These are phyloP conservation scores for Calocera viscosa DNA, from an alignment of 768 basidiomycete species.

Conservation along the genomic window DNA sequence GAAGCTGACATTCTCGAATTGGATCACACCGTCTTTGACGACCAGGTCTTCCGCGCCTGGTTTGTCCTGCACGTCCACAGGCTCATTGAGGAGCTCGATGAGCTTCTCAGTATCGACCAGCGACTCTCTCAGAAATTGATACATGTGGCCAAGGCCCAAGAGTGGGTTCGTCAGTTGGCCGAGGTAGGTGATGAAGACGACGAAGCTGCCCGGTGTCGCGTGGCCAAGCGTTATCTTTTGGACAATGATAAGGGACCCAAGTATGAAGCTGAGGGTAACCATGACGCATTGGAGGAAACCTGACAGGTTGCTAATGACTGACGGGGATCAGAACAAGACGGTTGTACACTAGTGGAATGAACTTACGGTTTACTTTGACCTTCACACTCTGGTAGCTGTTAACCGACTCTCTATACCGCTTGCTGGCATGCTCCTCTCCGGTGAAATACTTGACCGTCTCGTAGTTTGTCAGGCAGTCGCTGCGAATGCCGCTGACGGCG, in stretches of 20 bases:
- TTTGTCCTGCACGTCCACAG: slow-evolving; percentile 71
- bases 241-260: slow-evolving; percentile 72
- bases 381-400: slow-evolving; percentile 54
- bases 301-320: too few relatives aligned
- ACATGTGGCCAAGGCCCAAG: slow-evolving; percentile 64
- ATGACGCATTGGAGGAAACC: slow-evolving; percentile 73
- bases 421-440: slow-evolving; percentile 65
- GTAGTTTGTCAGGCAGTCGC: slow-evolving; percentile 48
- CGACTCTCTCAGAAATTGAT: slow-evolving; percentile 61
- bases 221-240: slow-evolving; percentile 45
- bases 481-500: slow-evolving; percentile 70
- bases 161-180: slow-evolving; percentile 60
- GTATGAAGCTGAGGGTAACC: slow-evolving; percentile 66
- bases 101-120: slow-evolving; percentile 76
- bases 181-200: slow-evolving; percentile 73
- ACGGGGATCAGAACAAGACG: too few relatives aligned
- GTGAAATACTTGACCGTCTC: slow-evolving; percentile 77
- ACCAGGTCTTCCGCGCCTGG: slow-evolving; percentile 62
- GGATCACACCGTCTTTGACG: slow-evolving; percentile 64
- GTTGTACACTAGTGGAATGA: not conserved
- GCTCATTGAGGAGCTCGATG: slow-evolving; percentile 65
- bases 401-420: slow-evolving; percentile 59
- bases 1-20: slow-evolving; percentile 82
- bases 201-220: slow-evolving; percentile 46
- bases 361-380: slow-evolving; percentile 58